phyloP scores from a whole-genome alignment of 768 basidiomycete genomes.

The Calocybe gangraenosa region DNA sequence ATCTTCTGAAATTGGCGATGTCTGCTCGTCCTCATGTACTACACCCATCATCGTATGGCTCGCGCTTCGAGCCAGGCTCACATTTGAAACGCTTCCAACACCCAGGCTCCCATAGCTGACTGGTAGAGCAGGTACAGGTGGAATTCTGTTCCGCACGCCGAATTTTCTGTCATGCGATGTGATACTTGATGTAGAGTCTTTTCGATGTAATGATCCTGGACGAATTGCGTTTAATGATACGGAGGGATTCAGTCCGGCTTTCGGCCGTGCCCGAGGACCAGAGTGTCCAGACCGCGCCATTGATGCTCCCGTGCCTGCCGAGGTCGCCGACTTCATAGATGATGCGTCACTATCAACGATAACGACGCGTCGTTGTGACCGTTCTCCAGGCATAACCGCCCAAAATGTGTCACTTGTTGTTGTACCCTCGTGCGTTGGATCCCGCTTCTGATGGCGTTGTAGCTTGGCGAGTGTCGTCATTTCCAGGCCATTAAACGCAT shows the following conservation, averaged over 20 bases:
- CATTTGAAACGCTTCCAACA: constrained; percentile 32
- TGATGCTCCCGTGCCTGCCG: constrained; percentile 45
- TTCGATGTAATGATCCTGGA: constrained; percentile 43
- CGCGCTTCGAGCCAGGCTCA: constrained; percentile 50
- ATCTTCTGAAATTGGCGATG: constrained; percentile 24
- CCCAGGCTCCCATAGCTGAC: constrained; percentile 27
- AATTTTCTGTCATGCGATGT: constrained; percentile 36
- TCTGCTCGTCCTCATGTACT: constrained; percentile 44
- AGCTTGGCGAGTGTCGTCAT: constrained; percentile 58
- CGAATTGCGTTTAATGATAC: constrained; percentile 21
- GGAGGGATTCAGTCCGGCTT: constrained; percentile 26
- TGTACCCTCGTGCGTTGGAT: constrained; percentile 11
- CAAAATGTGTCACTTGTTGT: constrained; percentile 28
- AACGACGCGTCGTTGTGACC: constrained; percentile 30
- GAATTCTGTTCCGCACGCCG: constrained; percentile 18
- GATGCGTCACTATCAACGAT: constrained; percentile 43
- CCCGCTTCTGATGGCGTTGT: constrained; percentile 29
- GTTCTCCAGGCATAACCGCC: constrained; percentile 31
- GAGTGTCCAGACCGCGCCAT: constrained; percentile 44
- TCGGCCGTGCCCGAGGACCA: constrained; percentile 29
- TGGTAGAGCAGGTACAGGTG: constrained; percentile 34
- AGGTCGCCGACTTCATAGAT: constrained; percentile 53
- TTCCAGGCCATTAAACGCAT: constrained; percentile 79
- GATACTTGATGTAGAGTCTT: constrained; percentile 60
- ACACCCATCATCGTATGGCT: constrained; percentile 47